These are phyloP conservation scores for Coffea humblotiana DNA, from an alignment of 305 asterid species.

Conservation along the genomic window DNA sequence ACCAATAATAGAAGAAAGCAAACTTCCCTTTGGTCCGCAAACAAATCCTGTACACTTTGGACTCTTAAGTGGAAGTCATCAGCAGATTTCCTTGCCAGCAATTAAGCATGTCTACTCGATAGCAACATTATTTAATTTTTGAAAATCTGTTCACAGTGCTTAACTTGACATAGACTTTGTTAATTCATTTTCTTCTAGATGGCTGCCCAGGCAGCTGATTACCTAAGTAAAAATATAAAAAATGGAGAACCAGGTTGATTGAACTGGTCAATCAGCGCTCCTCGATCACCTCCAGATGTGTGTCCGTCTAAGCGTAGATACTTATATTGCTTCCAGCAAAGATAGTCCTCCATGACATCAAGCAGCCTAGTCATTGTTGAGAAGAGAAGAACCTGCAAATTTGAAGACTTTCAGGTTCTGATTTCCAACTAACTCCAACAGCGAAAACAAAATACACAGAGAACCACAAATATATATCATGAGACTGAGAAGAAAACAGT, in stretches of 20 bases:
- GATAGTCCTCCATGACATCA: constrained; percentile 99
- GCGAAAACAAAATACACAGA: neutral
- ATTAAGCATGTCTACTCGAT: neutral
- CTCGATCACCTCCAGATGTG: constrained; percentile 98
- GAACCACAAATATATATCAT: neutral
- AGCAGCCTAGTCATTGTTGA: constrained; percentile 99
- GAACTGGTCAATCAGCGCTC: constrained; percentile 83
- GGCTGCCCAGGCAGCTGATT: constrained; percentile 28
- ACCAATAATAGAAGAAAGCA: neutral
- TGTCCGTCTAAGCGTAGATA: constrained; percentile 98
- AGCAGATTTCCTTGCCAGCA: neutral
- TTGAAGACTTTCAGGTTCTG: constrained; percentile 5
- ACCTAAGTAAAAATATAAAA: constrained; percentile 97
- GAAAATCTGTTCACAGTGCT: too few species aligned
- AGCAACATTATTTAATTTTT: neutral
- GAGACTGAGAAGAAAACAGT: neutral
- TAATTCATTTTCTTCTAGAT: too few species aligned
- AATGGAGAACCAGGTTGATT: constrained; percentile 87
- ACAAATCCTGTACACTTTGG: neutral
- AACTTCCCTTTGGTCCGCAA: neutral
- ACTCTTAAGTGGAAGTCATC: neutral
- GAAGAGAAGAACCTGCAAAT: constrained; percentile 85
- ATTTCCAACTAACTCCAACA: neutral
- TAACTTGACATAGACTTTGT: too few species aligned
- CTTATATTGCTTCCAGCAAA: constrained; percentile 87